Evolutionary conservation across 768 basidiomycete genomes (phyloP), one percentile per base, ranked within the genome.

Genomic region (Tricholoma hemisulphureum): DNA sequence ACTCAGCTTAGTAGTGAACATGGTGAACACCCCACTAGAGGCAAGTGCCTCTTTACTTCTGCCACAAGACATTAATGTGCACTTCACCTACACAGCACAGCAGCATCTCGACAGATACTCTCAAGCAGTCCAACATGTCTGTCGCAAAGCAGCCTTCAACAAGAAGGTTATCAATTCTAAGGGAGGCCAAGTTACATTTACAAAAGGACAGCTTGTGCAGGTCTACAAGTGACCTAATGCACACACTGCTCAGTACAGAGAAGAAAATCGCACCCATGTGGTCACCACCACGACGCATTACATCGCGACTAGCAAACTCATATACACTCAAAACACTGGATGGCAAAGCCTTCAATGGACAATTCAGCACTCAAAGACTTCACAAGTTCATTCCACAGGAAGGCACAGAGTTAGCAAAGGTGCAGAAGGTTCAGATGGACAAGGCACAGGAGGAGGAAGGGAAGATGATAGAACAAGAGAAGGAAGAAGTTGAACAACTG

Each of bases 231-330:
- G 58, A 66, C 10, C 61, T 67, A 2, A 67, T 68, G 29, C 59
- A 66, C 51, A 75, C 69, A n/a, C n/a, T n/a, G 0, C 61, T 70
- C 52, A 61, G 57, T 14, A 63, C 65, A 0, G 58, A 65, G 21
- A 26, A 62, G 18, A 77, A 77, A 49, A 43, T 75, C 4, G 21
- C 64, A 7, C 68, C 68, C 1, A 67, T 59, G 21, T 76, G 71
- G 71, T 74, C 71, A 2, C 51, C 54, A 11, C 74, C 73, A 3
- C 39, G 51, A 21, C 34, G 56, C 1, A 32, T 51, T 21, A 57
- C 26, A 6, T 24, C 13, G 32, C 24, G 34, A n/a, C 32, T 29
- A 16, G 13, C 18, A n/a, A n/a, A n/a, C n/a, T n/a, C n/a, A n/a
- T n/a, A n/a, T n/a, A n/a, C n/a, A n/a, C n/a, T n/a, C n/a, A 4